These are phyloP conservation scores for Globisporangium yorkense DNA, from an alignment of 352 stramenopile species.

Conservation along the genomic window DNA sequence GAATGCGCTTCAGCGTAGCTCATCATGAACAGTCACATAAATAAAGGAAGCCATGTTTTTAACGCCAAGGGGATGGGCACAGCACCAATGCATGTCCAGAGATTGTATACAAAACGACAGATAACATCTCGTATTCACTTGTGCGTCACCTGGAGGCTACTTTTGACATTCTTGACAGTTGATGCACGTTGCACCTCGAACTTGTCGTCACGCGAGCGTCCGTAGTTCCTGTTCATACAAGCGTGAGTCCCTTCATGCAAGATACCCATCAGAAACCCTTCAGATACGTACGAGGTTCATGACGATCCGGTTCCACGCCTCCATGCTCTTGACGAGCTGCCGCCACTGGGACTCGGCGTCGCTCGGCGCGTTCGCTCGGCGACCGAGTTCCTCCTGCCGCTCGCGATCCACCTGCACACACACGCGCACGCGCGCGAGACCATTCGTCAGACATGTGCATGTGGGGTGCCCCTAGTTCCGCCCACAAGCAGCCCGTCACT, in stretches of 20 bases:
- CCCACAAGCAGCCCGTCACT: not conserved
- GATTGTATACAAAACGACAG: too few relatives aligned
- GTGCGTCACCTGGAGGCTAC: not conserved
- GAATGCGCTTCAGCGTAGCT: too few relatives aligned
- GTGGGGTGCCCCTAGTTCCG: not conserved
- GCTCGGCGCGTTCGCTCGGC: slow-evolving; percentile 8
- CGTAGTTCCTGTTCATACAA: not conserved
- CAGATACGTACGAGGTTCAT: slow-evolving; percentile 54
- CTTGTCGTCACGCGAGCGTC: not conserved
- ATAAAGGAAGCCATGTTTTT: too few relatives aligned
- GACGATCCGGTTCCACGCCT: slow-evolving; percentile 82
- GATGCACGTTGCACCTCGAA: too few relatives aligned
- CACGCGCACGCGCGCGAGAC: not conserved
- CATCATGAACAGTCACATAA: too few relatives aligned
- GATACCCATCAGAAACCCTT: not conserved
- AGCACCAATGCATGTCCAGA: too few relatives aligned
- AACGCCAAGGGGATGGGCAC: too few relatives aligned
- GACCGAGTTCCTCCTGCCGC: slow-evolving; percentile 31
- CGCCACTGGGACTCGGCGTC: slow-evolving; percentile 67
- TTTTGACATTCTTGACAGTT: not conserved
- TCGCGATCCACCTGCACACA: slow-evolving; percentile 28
- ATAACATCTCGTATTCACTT: too few relatives aligned
- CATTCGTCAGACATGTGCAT: too few relatives aligned
- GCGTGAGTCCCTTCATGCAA: too few relatives aligned
- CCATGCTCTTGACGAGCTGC: slow-evolving; percentile 81